Evolutionary conservation across 345 rosid species (phyloP), one percentile per base, ranked within the genome.

Genomic region (Mercurialis annua): DNA sequence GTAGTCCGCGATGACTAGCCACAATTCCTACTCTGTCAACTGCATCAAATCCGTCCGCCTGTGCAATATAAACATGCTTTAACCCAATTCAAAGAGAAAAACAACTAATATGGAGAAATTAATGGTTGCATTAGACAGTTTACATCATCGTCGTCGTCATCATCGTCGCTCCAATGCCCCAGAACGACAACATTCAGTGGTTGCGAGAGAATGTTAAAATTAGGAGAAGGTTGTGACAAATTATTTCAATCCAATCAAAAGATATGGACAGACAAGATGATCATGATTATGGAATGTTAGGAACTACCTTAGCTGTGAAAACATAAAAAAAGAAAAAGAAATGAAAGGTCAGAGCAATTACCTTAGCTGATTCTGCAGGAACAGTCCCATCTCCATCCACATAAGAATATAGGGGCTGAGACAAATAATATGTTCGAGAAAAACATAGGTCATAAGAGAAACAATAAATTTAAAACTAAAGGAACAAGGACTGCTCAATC

Each of bases 351-450:
- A 66, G 69, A 49, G 62, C 43, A 65, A 55, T 60, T 55, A 92
- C 98, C 81, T 71, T 79, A 7, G 94, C 96, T 64, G 98, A 89
- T 76, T 92, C 98, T 26, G 90, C 70, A 17, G 96, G 98, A 62
- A 92, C 98, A 4, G 98, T 92, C 73, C 96, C 98, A 80, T 92
- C 96, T 70, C 98, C 98, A 74, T 92, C 96, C 24, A 87, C 94
- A 34, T 74, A 92, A 27, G 88, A 80, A 65, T 92, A 89, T 67
- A 81, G 75, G 36, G 96, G 96, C 96, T 92, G 84, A 17, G 61
- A 78, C 56, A 63, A 63, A 55, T 2, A 65, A 44, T 40, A 42
- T 54, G 31, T 24, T n/a, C 4, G 2, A 36, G 69, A 43, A 61
- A 31, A 55, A 36, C 12, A 15, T 20, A 8, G 24, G 7, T 23